Evolutionary conservation across 176 grass and related monocot species (phyloP).

Genomic region (Lolium multiflorum): DNA sequence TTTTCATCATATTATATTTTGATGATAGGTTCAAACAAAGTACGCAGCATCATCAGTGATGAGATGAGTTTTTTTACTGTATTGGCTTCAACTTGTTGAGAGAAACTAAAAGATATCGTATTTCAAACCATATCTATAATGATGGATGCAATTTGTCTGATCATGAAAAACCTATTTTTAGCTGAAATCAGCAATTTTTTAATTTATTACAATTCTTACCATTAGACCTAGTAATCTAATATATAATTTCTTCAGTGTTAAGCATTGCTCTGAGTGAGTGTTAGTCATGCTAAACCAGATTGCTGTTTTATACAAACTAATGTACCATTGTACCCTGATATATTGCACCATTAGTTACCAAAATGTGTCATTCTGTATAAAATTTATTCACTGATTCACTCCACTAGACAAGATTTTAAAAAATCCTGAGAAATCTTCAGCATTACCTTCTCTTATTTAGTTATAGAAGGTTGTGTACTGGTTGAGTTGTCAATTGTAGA

Average conservation of each 20-base stretch:
- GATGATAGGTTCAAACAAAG: not conserved
- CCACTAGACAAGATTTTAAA: conserved; percentile 3
- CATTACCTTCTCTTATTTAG: conserved; percentile 17
- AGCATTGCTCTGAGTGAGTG: not conserved
- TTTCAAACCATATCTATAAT: not conserved
- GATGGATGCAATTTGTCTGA: not conserved
- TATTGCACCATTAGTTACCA: conserved; percentile 17
- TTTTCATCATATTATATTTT: conserved; percentile 1
- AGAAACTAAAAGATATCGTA: not conserved
- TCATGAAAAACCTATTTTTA: not conserved
- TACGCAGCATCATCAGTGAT: conserved; percentile 14
- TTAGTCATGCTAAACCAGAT: not conserved
- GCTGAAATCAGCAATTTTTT: not conserved
- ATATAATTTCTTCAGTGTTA: not conserved
- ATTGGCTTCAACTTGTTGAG: conserved; percentile 10
- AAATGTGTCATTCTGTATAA: not conserved
- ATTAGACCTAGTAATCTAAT: not conserved
- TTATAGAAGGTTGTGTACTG: conserved; percentile 21
- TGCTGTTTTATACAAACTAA: conserved; percentile 22
- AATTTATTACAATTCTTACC: conserved; percentile 11
- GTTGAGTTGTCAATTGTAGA: not conserved
- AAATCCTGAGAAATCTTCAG: not conserved
- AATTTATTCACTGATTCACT: not conserved
- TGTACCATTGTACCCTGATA: conserved; percentile 15
- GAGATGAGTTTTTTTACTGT: conserved; percentile 12